A percentile compares a stretch with the other conserved stretches of the same genome.
phyloP scores from a whole-genome alignment of 371 early-diverging fungal species.

The Fennellomyces sp. region DNA sequence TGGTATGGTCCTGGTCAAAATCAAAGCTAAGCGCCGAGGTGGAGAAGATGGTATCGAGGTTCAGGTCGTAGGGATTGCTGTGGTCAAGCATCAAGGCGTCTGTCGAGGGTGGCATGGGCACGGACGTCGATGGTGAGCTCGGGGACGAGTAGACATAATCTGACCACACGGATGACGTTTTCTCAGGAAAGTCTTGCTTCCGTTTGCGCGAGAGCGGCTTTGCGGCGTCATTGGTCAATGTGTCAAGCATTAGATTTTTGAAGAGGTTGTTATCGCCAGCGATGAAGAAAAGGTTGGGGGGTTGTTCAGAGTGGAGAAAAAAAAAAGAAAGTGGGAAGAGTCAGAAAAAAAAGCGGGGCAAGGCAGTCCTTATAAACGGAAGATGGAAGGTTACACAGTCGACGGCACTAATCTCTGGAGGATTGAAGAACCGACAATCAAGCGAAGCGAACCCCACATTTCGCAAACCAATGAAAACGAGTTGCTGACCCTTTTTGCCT shows the following conservation, averaged over 20 bases:
- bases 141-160: slow-evolving; percentile 34
- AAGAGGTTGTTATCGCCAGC: slow-evolving; percentile 24
- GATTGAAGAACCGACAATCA: no score
- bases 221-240: slow-evolving; percentile 10
- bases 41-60: slow-evolving; percentile 11
- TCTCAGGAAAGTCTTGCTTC: slow-evolving; percentile 25
- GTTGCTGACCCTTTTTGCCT: slow-evolving; percentile 9
- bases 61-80: slow-evolving; percentile 1
- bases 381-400: slow-evolving; percentile 2
- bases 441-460: slow-evolving; percentile 15
- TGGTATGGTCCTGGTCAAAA: slow-evolving; percentile 7
- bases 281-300: slow-evolving; percentile 12
- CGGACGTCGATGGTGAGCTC: slow-evolving; percentile 17
- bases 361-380: neutral
- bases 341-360: slow-evolving; percentile 11
- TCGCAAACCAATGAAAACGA: slow-evolving; percentile 8
- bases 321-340: slow-evolving; percentile 5
- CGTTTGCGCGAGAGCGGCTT: slow-evolving; percentile 26
- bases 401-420: neutral
- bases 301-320: slow-evolving; percentile 4
- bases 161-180: slow-evolving; percentile 18
- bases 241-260: slow-evolving; percentile 7
- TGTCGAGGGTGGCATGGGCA: neutral
- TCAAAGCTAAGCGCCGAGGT: neutral
- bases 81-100: slow-evolving; percentile 1